These are phyloP conservation scores for Alternaria ethzedia DNA, from an alignment of 2,329 filamentous ascomycete species.

Conservation along the genomic window DNA sequence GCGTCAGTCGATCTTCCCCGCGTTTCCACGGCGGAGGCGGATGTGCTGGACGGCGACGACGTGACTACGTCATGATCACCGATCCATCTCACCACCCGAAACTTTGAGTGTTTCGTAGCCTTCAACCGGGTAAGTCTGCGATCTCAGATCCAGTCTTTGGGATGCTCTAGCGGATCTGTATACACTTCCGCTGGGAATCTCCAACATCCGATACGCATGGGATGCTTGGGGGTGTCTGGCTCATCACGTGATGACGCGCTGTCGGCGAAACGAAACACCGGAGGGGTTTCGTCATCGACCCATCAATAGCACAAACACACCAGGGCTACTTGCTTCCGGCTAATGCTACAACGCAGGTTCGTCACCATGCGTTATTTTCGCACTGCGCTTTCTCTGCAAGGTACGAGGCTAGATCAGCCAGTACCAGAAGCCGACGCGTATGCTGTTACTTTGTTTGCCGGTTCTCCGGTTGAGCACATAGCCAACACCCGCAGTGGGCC, in stretches of 20 bases:
- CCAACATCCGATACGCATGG: background rate
- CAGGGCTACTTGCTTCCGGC: background rate
- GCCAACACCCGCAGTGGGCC: background rate
- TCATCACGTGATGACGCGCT: slow-evolving; percentile 7
- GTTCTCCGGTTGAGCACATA: background rate
- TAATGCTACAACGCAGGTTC: background rate
- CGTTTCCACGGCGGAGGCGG: background rate
- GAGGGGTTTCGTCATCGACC: background rate
- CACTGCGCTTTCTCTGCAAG: background rate
- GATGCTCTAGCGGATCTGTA: background rate
- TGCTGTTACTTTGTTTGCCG: background rate
- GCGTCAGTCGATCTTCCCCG: slow-evolving; percentile 19
- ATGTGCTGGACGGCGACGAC: slow-evolving; percentile 10
- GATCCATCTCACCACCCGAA: slow-evolving; percentile 1
- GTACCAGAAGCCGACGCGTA: background rate
- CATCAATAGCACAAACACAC: background rate
- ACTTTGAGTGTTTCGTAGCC: background rate
- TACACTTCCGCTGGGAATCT: background rate
- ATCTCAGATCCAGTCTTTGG: background rate
- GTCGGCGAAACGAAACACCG: background rate
- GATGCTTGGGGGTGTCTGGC: background rate
- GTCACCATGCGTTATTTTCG: slow-evolving; percentile 3
- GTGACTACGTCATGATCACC: slow-evolving; percentile 2
- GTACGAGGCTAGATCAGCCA: background rate
- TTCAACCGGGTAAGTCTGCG: background rate